Percentiles rank a stretch among this genome's conserved stretches.
Evolutionary conservation across 331 rosid species (phyloP).

Genomic region (Malus hybrid): DNA sequence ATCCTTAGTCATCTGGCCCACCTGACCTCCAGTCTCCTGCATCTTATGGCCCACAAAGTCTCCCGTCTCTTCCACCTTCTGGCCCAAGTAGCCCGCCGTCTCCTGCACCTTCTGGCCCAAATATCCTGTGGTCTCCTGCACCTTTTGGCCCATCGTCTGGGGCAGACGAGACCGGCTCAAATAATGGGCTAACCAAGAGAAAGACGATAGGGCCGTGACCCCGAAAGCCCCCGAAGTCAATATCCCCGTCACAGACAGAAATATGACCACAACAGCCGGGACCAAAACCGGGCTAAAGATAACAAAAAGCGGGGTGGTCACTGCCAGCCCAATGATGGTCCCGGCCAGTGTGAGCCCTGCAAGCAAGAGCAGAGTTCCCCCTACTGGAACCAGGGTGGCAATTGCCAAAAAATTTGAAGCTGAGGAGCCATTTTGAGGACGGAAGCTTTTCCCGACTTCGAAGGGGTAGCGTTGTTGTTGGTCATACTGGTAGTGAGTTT

Average conservation of each 20-base stretch:
- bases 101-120: conserved; percentile 18
- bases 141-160: conserved; percentile 19
- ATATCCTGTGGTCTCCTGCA: conserved; percentile 24
- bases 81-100: conserved; percentile 8
- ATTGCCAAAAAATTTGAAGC: conserved; percentile 27
- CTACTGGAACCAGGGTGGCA: conserved; percentile 43
- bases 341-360: conserved; percentile 43
- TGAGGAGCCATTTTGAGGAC: conserved; percentile 12
- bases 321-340: conserved; percentile 37
- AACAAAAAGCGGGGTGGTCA: conserved; percentile 41
- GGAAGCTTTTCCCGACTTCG: neutral
- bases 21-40: neutral
- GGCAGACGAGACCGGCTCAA: conserved; percentile 17
- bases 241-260: conserved; percentile 41
- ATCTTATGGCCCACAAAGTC: conserved; percentile 8
- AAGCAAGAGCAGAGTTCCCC: conserved; percentile 46
- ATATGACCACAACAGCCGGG: conserved; percentile 36
- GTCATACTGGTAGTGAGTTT: neutral
- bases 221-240: conserved; percentile 59
- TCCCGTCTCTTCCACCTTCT: conserved; percentile 17
- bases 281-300: conserved; percentile 59
- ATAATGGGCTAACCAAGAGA: conserved; percentile 43
- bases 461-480: neutral
- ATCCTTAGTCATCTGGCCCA: conserved; percentile 22
- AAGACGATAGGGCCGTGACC: conserved; percentile 51